phyloP scores from a whole-genome alignment of 805 yeast species.

The Pichia thaimueangensis region DNA sequence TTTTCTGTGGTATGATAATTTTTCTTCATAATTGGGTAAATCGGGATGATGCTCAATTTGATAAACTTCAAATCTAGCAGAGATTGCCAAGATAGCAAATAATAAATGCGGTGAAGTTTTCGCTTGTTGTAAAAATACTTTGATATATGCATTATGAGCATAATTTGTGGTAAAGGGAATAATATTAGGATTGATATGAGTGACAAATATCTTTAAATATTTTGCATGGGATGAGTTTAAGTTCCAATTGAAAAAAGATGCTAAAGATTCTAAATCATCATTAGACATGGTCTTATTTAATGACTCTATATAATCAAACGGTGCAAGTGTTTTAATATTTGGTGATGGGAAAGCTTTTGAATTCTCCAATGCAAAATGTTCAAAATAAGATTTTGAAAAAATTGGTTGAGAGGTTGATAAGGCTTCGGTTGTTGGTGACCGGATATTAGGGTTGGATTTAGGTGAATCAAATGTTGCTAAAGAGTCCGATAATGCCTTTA shows the following conservation, averaged over 20 bases:
- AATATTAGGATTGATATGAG: conserved; percentile 30
- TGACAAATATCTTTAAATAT: conserved; percentile 29
- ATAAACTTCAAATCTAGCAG: conserved; percentile 48
- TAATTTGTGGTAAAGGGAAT: conserved; percentile 33
- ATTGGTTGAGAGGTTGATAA: no score
- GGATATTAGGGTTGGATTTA: background rate
- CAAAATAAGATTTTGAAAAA: conserved; percentile 3
- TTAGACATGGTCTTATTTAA: conserved; percentile 26
- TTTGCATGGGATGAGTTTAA: conserved; percentile 27
- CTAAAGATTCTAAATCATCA: conserved; percentile 22
- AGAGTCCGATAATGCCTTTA: conserved; percentile 20
- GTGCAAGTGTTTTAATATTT: background rate
- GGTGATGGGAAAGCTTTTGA: conserved; percentile 10
- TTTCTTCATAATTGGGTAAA: conserved; percentile 16
- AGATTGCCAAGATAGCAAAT: conserved; percentile 66
- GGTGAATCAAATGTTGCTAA: conserved; percentile 9
- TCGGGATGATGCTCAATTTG: conserved; percentile 20
- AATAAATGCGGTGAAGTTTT: conserved; percentile 53
- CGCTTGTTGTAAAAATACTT: conserved; percentile 28
- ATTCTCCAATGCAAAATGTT: background rate
- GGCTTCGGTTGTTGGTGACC: conserved; percentile 4
- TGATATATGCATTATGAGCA: conserved; percentile 29
- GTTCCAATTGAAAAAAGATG: conserved; percentile 28
- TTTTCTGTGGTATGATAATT: conserved; percentile 43
- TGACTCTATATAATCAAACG: conserved; percentile 24